phyloP scores from a whole-genome alignment of 2,329 filamentous ascomycete genomes.

The Samsoniella hepiali region DNA sequence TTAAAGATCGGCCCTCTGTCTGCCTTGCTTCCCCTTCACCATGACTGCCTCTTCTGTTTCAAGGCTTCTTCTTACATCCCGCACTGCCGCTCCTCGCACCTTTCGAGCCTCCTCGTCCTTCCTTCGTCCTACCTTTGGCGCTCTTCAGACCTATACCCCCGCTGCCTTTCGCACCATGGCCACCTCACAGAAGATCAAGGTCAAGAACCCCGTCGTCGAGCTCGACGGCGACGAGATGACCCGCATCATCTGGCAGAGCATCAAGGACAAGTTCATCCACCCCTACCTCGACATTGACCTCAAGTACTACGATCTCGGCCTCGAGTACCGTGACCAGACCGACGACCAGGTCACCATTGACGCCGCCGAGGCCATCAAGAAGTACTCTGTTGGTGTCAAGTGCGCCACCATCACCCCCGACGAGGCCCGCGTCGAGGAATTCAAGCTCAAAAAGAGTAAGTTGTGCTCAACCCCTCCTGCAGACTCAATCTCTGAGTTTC shows the following conservation, averaged over 20 bases:
- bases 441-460: conserved; percentile 96
- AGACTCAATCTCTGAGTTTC: background rate
- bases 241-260: conserved; percentile 96
- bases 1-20: background rate
- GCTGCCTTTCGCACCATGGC: conserved; percentile 69
- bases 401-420: conserved; percentile 99
- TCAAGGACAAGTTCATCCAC: conserved; percentile 98
- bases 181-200: conserved; percentile 82
- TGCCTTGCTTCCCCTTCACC: background rate
- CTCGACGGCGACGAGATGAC: conserved; percentile 97
- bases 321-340: conserved; percentile 93
- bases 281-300: conserved; percentile 96
- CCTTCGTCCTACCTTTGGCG: conserved; percentile 39
- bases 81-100: conserved; percentile 25
- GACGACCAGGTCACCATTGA: conserved; percentile 94
- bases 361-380: conserved; percentile 95
- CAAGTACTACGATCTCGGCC: conserved; percentile 95
- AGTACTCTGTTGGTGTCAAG: conserved; percentile 98
- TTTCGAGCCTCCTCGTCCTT: conserved; percentile 30
- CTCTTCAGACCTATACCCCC: conserved; percentile 48
- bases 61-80: conserved; percentile 14
- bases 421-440: conserved; percentile 94
- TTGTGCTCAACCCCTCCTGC: conserved; percentile 23
- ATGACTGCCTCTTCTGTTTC: conserved; percentile 14
- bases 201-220: conserved; percentile 98